Base-by-base conservation (phyloP, 345 rosid genomes). In the Salix caprea region DNA sequence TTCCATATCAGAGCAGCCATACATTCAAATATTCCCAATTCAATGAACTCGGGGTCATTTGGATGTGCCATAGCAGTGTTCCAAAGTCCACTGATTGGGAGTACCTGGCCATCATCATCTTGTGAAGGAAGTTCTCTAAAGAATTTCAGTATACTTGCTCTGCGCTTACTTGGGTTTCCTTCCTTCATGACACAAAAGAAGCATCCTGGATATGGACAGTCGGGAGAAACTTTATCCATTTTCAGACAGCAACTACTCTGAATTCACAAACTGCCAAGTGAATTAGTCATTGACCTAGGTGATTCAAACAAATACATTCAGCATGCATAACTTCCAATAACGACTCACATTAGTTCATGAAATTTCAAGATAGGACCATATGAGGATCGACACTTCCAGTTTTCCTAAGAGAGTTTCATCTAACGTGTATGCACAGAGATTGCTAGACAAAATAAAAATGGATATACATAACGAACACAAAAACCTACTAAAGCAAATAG, bases 61-160 rank as follows among this genome's bases (percentile, higher is more conserved):
- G 99, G 99, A 82, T 96, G 98, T 28, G 99, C 98, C 99, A 94
- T 96, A 60, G 99, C 99, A 67, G 99, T 96, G 88, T 96, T 96
- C 99, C 99, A 96, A 37, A 96, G 93, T 56, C 99, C 99, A 74
- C 99, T 96, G 71, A 96, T 94, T 18, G 99, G 97, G 71, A 96
- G 96, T 74, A 96, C 99, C 83, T 94, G 99, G 64, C 96, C 98
- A 80, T 96, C 96, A 73, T 91, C 97, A 79, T 96, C 98, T 73
- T 92, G 97, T 30, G 93, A 89, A 83, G 98, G 98, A 79, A 96
- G 94, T 76, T 96, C 99, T 56, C 97, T 80, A 73, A 96, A 96
- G 87, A 94, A 96, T 82, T 94, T 96, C 83, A 90, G 80, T 75
- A 94, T 94, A 80, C 97, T 90, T 0, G 93, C 92, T 80, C 98